These are phyloP conservation scores for Copromyces sp. DNA, from an alignment of 495 filamentous ascomycete genomes.

Conservation along the genomic window DNA sequence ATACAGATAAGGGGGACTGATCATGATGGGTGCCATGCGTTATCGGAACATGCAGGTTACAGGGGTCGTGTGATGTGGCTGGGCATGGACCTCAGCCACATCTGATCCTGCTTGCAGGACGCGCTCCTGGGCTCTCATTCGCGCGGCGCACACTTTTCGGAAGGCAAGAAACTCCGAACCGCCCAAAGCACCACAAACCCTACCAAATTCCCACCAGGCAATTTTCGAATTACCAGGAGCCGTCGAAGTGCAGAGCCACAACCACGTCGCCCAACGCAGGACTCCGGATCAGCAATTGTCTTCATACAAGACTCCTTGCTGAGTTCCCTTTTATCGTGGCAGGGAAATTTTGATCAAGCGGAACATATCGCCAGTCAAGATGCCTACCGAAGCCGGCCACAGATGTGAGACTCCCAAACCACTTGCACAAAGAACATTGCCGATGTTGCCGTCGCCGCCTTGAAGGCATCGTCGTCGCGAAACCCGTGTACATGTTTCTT, in stretches of 20 bases:
- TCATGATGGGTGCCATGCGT: background rate
- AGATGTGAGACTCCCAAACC: slow-evolving; percentile 53
- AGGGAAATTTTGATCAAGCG: slow-evolving; percentile 26
- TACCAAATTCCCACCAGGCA: slow-evolving; percentile 24
- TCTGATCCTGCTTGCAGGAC: background rate
- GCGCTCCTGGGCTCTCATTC: background rate
- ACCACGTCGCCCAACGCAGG: slow-evolving; percentile 29
- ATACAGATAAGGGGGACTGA: background rate
- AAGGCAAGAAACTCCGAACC: slow-evolving; percentile 18
- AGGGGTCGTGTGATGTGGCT: background rate
- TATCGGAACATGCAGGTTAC: background rate
- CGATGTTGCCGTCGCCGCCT: slow-evolving; percentile 1
- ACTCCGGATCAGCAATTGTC: slow-evolving; percentile 26
- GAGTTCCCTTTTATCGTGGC: slow-evolving; percentile 21
- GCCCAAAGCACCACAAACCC: slow-evolving; percentile 16
- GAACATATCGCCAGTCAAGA: slow-evolving; percentile 45
- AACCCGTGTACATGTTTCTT: slow-evolving; percentile 1
- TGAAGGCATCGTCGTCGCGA: slow-evolving; percentile 2
- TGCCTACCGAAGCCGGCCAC: slow-evolving; percentile 77
- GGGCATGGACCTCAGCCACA: background rate
- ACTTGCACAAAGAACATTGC: background rate
- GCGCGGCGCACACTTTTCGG: background rate
- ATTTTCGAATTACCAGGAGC: slow-evolving; percentile 26
- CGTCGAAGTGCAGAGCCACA: slow-evolving; percentile 25
- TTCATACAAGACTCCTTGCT: slow-evolving; percentile 24